phyloP scores from a whole-genome alignment of 228 moss, liverwort and hornwort genomes.

The Sphagnum magellanicum region DNA sequence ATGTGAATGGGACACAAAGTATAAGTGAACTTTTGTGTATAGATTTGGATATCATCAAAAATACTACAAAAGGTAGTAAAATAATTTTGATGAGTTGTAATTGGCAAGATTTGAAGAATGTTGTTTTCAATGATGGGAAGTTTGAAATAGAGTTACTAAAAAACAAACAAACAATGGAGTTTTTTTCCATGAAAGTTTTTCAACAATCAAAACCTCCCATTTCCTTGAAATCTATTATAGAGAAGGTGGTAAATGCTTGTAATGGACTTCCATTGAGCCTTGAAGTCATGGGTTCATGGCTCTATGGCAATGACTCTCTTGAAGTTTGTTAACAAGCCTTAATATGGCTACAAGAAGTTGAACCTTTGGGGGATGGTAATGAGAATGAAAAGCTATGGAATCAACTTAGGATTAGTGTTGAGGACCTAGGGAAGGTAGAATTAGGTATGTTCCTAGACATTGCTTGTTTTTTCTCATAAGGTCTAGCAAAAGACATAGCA shows the following conservation, averaged over 20 bases:
- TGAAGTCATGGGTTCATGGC: background rate
- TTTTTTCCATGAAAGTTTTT: background rate
- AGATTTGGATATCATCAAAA: background rate
- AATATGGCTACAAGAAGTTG: background rate
- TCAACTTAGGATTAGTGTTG: background rate
- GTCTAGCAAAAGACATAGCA: background rate
- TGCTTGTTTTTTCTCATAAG: background rate
- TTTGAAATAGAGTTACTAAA: background rate
- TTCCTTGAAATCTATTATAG: background rate
- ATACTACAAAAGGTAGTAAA: background rate
- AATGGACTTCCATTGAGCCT: background rate
- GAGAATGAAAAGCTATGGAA: background rate
- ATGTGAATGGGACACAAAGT: background rate
- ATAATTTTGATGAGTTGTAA: background rate
- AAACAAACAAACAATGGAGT: background rate
- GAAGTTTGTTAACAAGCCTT: background rate
- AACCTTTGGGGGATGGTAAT: background rate
- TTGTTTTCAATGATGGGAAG: background rate
- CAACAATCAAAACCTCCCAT: background rate
- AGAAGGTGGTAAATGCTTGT: background rate
- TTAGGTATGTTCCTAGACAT: background rate
- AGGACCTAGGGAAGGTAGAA: background rate
- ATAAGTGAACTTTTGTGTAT: background rate
- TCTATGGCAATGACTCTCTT: background rate
- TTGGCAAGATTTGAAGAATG: background rate